phyloP scores from a whole-genome alignment of 768 basidiomycete genomes.

The Mycena pura region DNA sequence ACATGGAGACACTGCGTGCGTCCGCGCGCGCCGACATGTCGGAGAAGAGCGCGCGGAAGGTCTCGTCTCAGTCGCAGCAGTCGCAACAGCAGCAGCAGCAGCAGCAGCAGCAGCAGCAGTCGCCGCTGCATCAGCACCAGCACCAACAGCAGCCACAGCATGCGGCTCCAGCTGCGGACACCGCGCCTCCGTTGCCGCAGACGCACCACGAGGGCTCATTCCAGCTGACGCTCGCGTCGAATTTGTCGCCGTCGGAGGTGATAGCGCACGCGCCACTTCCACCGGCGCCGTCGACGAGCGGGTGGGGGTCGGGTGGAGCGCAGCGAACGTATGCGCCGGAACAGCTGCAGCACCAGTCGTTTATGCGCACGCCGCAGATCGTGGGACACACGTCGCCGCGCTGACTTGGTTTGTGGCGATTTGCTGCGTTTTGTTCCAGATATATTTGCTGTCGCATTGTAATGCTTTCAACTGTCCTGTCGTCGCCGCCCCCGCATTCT shows the following conservation, averaged over 20 bases:
- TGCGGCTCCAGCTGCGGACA: constrained; percentile 36
- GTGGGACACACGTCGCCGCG: constrained; percentile 15
- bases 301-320: constrained; percentile 28
- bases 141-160: constrained; percentile 40
- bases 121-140: constrained; percentile 33
- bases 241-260: constrained; percentile 27
- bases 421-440: not conserved
- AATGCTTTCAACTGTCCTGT: not conserved
- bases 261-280: constrained; percentile 19
- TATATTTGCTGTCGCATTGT: constrained; percentile 13
- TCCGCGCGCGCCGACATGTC: constrained; percentile 58
- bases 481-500: not conserved
- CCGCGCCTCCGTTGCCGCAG: constrained; percentile 28
- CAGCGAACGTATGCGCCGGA: constrained; percentile 36
- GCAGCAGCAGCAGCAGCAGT: constrained; percentile 12
- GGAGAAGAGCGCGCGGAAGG: constrained; percentile 41
- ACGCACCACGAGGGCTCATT: constrained; percentile 66
- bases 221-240: constrained; percentile 51
- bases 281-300: constrained; percentile 28
- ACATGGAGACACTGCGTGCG: constrained; percentile 78
- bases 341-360: constrained; percentile 52
- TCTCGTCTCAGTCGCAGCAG: constrained; percentile 44
- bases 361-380: constrained; percentile 51
- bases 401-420: not conserved
- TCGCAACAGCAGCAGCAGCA: constrained; percentile 31